Percentiles rank a stretch among this genome's conserved stretches.
Conservation (phyloP, 2,329 filamentous ascomycete genomes). For the Fusarium chlamydosporum region DNA sequence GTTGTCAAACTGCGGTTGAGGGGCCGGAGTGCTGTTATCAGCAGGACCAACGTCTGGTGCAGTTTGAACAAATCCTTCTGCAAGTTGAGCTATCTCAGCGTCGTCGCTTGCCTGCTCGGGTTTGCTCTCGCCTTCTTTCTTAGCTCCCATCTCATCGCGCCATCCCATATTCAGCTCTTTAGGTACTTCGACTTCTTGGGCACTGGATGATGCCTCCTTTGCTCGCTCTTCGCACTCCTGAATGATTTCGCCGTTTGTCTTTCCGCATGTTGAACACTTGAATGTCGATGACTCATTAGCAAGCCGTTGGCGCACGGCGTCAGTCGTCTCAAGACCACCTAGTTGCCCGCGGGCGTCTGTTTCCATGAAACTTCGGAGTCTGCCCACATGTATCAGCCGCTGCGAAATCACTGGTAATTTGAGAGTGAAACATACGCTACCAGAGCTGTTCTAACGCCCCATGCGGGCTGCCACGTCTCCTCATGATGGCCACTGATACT, state of each 20-base stretch:
- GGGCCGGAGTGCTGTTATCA: background rate
- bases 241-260: slow-evolving; percentile 81
- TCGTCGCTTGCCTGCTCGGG: slow-evolving; percentile 51
- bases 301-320: slow-evolving; percentile 75
- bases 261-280: slow-evolving; percentile 78
- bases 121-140: slow-evolving; percentile 31
- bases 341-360: slow-evolving; percentile 89
- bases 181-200: slow-evolving; percentile 64
- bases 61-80: slow-evolving; percentile 72
- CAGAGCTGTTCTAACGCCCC: slow-evolving; percentile 93
- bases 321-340: slow-evolving; percentile 85
- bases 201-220: slow-evolving; percentile 54
- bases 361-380: slow-evolving; percentile 91
- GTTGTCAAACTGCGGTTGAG: slow-evolving; percentile 22
- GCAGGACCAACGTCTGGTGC: slow-evolving; percentile 35
- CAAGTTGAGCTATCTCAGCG: slow-evolving; percentile 63
- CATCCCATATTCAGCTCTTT: slow-evolving; percentile 76
- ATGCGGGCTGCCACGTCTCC: slow-evolving; percentile 98
- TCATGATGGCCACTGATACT: slow-evolving; percentile 96
- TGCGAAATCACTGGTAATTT: accelerated
- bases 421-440: slow-evolving; percentile 64
- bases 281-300: slow-evolving; percentile 76
- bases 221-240: slow-evolving; percentile 75
- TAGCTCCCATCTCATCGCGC: slow-evolving; percentile 75
- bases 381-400: slow-evolving; percentile 40